Evolutionary conservation across 495 filamentous ascomycete species (phyloP), one percentile per base, ranked within the genome.

Genomic region (Aspergillus cavernicola): DNA sequence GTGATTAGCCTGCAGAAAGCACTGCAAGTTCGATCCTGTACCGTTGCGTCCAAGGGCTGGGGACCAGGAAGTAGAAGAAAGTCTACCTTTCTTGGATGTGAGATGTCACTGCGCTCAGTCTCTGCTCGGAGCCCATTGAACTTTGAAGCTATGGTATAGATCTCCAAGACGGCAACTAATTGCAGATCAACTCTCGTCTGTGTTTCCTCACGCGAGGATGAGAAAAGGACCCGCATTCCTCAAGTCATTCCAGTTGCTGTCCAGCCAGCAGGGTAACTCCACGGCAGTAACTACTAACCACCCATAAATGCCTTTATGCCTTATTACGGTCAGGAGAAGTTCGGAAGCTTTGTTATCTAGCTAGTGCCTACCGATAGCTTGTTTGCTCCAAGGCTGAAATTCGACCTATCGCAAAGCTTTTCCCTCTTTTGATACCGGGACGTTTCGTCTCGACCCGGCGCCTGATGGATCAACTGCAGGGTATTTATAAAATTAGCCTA

Each of bases 221-320:
- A 44, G 41, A 18, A 44, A n/a, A n/a, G n/a, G 53, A 35, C 56
- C 62, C 54, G 57, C 62, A 65, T 65, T 65, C 62, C 59, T 46
- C 44, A 56, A 40, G 29, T 16, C 58, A 58, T 58, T 49, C 57
- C 56, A 31, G 54, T 59, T 65, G 59, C 62, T 47, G 52, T 49
- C 26, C 18, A 46, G 24, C n/a, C 33, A 36, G 33, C 33, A 6
- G 4, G 33, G 33, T 11, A 12, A 4, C 4, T 36, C 33, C 33
- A 36, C 33, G 33, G 13, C 33, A 36, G 11, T 16, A 6, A 16
- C 3, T 16, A n/a, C 33, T 6, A 16, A 9, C 26, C 26, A 29
- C 26, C 9, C 9, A 5, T 29, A n/a, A n/a, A n/a, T n/a, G n/a
- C n/a, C n/a, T n/a, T n/a, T n/a, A n/a, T n/a, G n/a, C n/a, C n/a